Conservation (phyloP, 495 filamentous ascomycete species). For the Xylaria sp. region DNA sequence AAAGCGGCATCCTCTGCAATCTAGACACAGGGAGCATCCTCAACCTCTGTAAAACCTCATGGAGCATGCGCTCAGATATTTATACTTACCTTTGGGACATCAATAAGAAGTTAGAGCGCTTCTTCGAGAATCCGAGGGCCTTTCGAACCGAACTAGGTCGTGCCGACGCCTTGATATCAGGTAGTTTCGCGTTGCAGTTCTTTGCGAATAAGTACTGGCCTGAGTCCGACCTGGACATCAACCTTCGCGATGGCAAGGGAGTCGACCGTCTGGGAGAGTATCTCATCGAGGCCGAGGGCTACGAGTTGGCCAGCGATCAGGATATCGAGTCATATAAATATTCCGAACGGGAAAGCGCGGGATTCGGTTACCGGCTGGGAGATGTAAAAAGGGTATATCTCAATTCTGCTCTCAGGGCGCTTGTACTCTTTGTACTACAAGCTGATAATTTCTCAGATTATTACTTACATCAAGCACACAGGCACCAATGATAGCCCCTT, state of each 20-base stretch:
- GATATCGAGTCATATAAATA: background rate
- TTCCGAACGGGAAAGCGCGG: background rate
- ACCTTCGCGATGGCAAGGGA: background rate
- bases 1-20: background rate
- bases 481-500: background rate
- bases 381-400: background rate
- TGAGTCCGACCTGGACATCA: background rate
- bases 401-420: background rate
- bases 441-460: background rate
- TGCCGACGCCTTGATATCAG: background rate
- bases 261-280: background rate
- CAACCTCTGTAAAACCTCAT: background rate
- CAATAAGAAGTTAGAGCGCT: background rate
- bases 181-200: slow-evolving; percentile 6
- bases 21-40: slow-evolving; percentile 2
- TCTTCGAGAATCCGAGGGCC: background rate
- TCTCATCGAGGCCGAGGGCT: background rate
- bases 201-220: slow-evolving; percentile 8
- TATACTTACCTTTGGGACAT: background rate
- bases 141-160: background rate
- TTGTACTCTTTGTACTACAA: background rate
- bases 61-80: background rate
- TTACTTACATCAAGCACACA: background rate
- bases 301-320: background rate
- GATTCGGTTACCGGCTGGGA: background rate